These are phyloP conservation scores for Effrenium voratum DNA, from an alignment of 73 alveolate genomes.

Conservation along the genomic window DNA sequence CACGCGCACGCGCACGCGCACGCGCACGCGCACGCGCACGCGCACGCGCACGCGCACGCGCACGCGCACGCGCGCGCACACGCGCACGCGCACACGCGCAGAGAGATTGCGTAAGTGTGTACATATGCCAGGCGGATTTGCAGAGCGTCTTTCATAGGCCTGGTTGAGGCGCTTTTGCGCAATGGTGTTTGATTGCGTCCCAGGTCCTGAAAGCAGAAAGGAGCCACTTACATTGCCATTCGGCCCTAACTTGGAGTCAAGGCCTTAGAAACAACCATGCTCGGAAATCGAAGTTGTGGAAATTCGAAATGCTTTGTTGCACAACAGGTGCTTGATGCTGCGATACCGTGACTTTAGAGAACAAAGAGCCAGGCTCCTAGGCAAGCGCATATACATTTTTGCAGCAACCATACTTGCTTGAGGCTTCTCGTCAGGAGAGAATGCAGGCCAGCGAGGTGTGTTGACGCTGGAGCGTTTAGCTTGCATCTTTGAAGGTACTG, in stretches of 20 bases:
- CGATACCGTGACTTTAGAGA: conserved; percentile 20
- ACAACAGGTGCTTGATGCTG: conserved; percentile 22
- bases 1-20: too few species aligned
- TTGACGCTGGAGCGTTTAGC: not conserved
- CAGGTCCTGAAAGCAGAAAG: conserved; percentile 25
- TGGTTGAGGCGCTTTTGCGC: not conserved
- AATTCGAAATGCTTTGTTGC: not conserved
- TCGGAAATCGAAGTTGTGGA: not conserved
- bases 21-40: too few species aligned
- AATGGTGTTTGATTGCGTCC: not conserved
- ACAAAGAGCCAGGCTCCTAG: conserved; percentile 9
- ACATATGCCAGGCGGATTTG: not conserved
- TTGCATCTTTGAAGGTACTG: not conserved
- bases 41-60: too few species aligned
- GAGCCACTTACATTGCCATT: not conserved
- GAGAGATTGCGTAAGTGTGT: too few species aligned
- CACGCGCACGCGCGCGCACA: too few species aligned
- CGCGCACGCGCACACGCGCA: too few species aligned
- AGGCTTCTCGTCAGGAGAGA: conserved; percentile 24
- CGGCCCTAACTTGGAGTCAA: not conserved
- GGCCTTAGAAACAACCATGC: not conserved
- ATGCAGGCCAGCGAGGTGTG: not conserved
- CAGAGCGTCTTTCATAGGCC: conserved; percentile 39
- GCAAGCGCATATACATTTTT: too few species aligned
- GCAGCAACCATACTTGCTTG: not conserved